Conservation (phyloP, 1,284 basidiomycete species). For the Entoloma clypeatum region DNA sequence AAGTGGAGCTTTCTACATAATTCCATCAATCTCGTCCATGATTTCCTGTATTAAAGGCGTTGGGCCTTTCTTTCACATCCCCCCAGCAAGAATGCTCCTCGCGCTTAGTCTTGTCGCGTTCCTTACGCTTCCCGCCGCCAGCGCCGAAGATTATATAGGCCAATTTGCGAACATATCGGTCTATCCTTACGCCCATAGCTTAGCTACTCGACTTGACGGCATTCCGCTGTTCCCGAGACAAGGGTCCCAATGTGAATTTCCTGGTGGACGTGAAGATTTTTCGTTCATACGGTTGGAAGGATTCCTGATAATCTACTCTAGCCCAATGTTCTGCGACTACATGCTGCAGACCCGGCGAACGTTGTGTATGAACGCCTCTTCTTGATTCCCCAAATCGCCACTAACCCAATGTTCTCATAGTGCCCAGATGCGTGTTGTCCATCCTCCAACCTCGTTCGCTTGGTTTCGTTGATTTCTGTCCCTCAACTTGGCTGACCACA, state of each 20-base stretch:
- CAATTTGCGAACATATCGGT: too few species aligned
- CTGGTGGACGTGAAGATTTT: slow-evolving; percentile 8
- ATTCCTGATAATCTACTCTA: neutral
- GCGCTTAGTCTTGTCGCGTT: too few species aligned
- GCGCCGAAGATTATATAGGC: too few species aligned
- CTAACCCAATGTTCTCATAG: neutral
- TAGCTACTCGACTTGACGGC: too few species aligned
- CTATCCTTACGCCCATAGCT: too few species aligned
- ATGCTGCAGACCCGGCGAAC: slow-evolving; percentile 8
- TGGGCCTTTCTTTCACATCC: too few species aligned
- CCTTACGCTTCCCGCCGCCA: too few species aligned
- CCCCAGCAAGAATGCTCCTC: too few species aligned
- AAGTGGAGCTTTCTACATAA: too few species aligned
- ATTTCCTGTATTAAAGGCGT: too few species aligned
- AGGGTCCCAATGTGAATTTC: slow-evolving; percentile 3
- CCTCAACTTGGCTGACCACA: neutral
- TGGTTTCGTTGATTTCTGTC: neutral
- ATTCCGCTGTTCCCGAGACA: too few species aligned
- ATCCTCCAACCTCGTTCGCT: neutral
- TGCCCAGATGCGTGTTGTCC: neutral
- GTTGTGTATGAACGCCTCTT: slow-evolving; percentile 3
- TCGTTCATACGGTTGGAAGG: neutral
- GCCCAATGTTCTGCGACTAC: slow-evolving; percentile 3
- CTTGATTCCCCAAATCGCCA: neutral
- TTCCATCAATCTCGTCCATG: too few species aligned